Base-by-base conservation (phyloP, 106 monocot genomes). In the Apostasia shenzhenica region DNA sequence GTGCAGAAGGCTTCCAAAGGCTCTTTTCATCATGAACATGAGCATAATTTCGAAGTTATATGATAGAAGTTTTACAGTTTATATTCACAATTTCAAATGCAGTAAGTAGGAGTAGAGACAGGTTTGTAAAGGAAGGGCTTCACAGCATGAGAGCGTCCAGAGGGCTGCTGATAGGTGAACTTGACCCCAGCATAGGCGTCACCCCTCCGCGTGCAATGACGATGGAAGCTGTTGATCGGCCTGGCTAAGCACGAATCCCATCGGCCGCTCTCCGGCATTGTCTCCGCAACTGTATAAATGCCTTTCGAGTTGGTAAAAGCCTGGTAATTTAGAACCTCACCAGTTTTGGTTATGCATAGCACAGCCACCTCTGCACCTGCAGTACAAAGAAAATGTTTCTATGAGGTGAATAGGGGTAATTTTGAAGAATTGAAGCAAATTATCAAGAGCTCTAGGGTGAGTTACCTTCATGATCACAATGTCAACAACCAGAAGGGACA, bases 321-420 rank as follows among this genome's bases (percentile, higher is more conserved):
- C 57, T 94, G 94, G 40, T 94, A 94, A 60, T 94, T 94, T 6
- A 94, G 54, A 57, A 94, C 94, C 55, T 90, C 94, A 1, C 90
- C 87, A 0, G 94, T 87, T 73, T 87, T 85, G 0, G 94, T 94
- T 57, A 94, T 90, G 87, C 94, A 94, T 3, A 94, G 85, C 71
- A 94, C 81, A 8, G 94, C 94, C 8, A 94, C 87, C 72, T 90
- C 90, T 3, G 94, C 86, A 48, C 94, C 94, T 94, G 81, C 14
- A 59, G 2, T 13, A 8, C 1, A 48, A 1, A 43, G 14, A 12
- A 45, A 64, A 8, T 2, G 2, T 55, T 60, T 8, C 13, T 45
- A n/a, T 62, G 13, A 45, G 62, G 26, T 26, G 26, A 26, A 26
- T 26, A 26, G 26, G 26, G 26, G 26, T 26, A 26, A 0, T 26